phyloP scores from a whole-genome alignment of 495 filamentous ascomycete genomes.

The Sphaerosporella brunnea region DNA sequence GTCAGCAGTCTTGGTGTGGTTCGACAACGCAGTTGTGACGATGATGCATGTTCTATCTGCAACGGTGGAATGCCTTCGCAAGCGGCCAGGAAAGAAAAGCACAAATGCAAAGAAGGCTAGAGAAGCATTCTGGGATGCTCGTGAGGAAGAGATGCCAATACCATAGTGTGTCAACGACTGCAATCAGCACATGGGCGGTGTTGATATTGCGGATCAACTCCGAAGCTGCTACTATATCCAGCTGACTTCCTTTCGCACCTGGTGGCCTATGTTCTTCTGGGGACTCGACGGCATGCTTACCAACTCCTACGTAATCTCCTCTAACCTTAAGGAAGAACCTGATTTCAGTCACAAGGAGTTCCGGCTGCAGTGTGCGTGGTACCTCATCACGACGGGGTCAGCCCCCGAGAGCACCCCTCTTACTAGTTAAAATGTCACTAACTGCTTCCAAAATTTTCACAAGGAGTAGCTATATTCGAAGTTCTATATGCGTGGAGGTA shows the following conservation, averaged over 20 bases:
- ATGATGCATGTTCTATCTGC: no score
- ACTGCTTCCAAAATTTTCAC: no score
- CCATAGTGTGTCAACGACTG: constrained; percentile 20
- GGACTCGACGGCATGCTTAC: constrained; percentile 17
- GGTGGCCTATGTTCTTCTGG: constrained; percentile 23
- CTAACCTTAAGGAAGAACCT: background rate
- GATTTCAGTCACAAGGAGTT: background rate
- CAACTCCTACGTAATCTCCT: constrained; percentile 4
- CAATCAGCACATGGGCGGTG: constrained; percentile 23
- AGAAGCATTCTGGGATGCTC: constrained; percentile 7
- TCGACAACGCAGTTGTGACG: no score
- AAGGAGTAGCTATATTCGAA: no score
- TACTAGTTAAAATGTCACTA: no score
- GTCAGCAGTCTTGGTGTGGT: no score
- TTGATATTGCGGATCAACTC: constrained; percentile 24
- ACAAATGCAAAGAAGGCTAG: constrained; percentile 6
- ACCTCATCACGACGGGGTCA: no score
- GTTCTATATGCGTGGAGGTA: no score
- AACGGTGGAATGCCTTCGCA: no score
- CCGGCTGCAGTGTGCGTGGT: no score
- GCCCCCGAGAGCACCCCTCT: no score
- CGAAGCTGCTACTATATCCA: constrained; percentile 20
- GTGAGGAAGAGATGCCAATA: constrained; percentile 8
- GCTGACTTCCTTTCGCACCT: constrained; percentile 10
- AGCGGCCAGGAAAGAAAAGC: no score